Evolutionary conservation across 257 asterid species (phyloP), one percentile per base, ranked within the genome.

Genomic region (Solanum medicagineum): DNA sequence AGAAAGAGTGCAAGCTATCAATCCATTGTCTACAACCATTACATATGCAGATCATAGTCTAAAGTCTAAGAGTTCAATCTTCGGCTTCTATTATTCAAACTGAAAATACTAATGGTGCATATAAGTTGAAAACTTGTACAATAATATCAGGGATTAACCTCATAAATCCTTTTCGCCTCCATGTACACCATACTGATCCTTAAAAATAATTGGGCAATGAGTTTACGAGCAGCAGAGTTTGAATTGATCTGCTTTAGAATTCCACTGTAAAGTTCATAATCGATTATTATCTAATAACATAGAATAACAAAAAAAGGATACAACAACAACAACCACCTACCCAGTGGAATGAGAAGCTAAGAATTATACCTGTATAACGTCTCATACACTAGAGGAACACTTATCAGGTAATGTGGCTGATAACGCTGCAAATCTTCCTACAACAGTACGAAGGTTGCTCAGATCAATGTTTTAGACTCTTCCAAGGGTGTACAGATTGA

Each of bases 341-440:
- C 15, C 29, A 32, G 19, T 17, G 5, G 17, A 19, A 36, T 36
- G 68, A 22, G 84, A 59, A 26, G 62, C 83, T 79, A 53, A 20
- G 49, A 47, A 85, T 81, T 81, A 83, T 87, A 94, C 98, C 94
- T 92, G 96, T 94, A 93, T 59, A 95, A 95, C 7, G 98, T 94
- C 92, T 95, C 99, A 86, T 88, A 95, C 69, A 95, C 97, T 87
- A 95, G 87, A 87, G 99, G 99, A 84, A 95, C 99, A 80, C 98
- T 92, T 73, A 95, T 90, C 84, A 93, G 85, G 87, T 93, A 95
- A 81, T 93, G 94, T 84, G 99, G 99, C 87, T 93, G 96, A 89
- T 92, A 94, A 54, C 84, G 91, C 81, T 87, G 93, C 90, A 95
- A 89, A 91, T 95, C 98, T 68, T 94, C 99, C 99, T 94, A 89